Evolutionary conservation across 352 stramenopile species (phyloP).

Genomic region (Pythium sp.): DNA sequence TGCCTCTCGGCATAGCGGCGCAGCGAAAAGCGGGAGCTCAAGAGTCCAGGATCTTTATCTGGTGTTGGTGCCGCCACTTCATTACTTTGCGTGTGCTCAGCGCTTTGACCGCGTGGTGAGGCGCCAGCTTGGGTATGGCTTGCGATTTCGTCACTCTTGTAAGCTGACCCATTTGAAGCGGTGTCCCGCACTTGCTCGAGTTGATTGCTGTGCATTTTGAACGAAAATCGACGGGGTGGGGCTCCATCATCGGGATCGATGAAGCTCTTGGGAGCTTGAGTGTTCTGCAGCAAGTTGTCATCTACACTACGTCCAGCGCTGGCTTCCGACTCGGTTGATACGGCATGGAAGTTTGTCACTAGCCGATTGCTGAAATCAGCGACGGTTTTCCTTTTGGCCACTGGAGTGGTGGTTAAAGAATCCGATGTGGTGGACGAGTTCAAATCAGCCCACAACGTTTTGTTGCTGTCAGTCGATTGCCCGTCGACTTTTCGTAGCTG

Average conservation of each 20-base stretch:
- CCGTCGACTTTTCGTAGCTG: conserved; percentile 13
- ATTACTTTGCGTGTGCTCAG: background rate
- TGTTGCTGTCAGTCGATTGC: background rate
- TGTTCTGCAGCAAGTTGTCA: background rate
- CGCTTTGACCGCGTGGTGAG: background rate
- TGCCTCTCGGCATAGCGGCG: background rate
- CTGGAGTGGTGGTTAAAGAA: background rate
- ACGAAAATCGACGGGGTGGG: background rate
- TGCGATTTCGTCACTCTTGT: conserved; percentile 2
- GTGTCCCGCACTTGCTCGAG: background rate
- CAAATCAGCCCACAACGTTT: background rate
- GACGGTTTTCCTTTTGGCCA: background rate
- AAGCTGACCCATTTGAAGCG: background rate
- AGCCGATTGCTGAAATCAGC: conserved; percentile 2
- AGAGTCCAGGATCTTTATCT: background rate
- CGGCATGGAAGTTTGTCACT: background rate
- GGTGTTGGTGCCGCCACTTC: background rate
- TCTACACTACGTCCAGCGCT: background rate
- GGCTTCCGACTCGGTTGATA: background rate
- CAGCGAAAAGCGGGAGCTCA: conserved; percentile 1
- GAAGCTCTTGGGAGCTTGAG: background rate
- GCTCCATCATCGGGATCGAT: background rate
- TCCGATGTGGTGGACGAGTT: background rate
- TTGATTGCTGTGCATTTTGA: background rate
- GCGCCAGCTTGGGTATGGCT: background rate